Evolutionary conservation across 2,329 filamentous ascomycete genomes (phyloP).

Genomic region (Cordyceps pruinosa): DNA sequence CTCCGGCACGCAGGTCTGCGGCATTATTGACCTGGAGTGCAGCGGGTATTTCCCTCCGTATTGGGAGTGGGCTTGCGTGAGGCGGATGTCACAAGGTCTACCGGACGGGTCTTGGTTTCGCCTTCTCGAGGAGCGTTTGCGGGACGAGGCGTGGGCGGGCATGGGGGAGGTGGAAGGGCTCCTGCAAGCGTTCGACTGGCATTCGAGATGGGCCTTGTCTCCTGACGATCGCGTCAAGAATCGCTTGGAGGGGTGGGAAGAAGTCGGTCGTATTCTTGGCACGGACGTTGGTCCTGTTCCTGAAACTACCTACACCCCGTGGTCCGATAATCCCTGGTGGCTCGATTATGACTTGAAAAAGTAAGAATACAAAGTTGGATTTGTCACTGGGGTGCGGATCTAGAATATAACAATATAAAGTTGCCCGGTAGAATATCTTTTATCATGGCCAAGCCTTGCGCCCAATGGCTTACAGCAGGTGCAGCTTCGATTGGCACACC

Average conservation of each 20-base stretch:
- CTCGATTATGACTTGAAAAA: no score
- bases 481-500: no score
- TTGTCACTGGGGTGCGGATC: no score
- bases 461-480: no score
- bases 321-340: not conserved
- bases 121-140: slow-evolving; percentile 6
- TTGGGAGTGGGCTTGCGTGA: slow-evolving; percentile 1
- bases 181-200: not conserved
- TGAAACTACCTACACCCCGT: not conserved
- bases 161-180: slow-evolving; percentile 8
- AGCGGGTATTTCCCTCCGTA: slow-evolving; percentile 9
- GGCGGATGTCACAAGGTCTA: not conserved
- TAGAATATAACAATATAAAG: no score
- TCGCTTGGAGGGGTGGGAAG: not conserved
- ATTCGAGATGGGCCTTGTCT: not conserved
- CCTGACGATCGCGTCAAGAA: slow-evolving; percentile 3
- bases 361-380: no score
- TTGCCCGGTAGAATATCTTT: no score
- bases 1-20: not conserved
- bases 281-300: not conserved
- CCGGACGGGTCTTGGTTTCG: slow-evolving; percentile 1
- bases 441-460: no score
- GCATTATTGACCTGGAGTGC: slow-evolving; percentile 5
- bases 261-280: not conserved
- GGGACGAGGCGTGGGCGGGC: not conserved